Conservation (phyloP, 176 grass and related monocot genomes). For the Urochloa ruziziensis region DNA sequence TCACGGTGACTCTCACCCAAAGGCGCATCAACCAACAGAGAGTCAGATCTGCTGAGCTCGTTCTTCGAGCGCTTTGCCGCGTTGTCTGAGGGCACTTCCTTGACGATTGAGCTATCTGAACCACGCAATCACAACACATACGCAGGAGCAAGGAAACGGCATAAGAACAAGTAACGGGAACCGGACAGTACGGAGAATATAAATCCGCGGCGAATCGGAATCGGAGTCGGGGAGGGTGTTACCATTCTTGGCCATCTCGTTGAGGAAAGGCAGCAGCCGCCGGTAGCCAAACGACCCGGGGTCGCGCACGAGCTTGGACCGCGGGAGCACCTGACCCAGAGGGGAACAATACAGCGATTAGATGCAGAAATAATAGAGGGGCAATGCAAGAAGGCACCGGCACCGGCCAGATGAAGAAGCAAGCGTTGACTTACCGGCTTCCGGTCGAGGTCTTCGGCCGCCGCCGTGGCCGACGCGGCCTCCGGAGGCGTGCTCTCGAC, state of each 20-base stretch:
- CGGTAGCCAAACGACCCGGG: slow-evolving; percentile 53
- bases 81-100: not conserved
- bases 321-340: slow-evolving; percentile 9
- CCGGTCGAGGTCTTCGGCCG: slow-evolving; percentile 1
- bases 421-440: slow-evolving; percentile 24
- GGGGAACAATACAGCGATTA: not conserved
- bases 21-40: not conserved
- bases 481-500: slow-evolving; percentile 31
- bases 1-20: not conserved
- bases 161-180: not conserved
- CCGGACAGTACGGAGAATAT: not conserved
- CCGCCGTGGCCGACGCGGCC: not conserved
- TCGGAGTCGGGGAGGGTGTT: not conserved
- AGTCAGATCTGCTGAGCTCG: not conserved
- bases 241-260: slow-evolving; percentile 42
- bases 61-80: not conserved
- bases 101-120: slow-evolving; percentile 11
- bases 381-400: not conserved
- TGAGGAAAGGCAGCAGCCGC: slow-evolving; percentile 49
- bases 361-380: not conserved
- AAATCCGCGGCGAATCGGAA: not conserved
- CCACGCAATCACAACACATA: not conserved
- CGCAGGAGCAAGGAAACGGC: not conserved
- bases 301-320: slow-evolving; percentile 45
- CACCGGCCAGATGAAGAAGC: not conserved